Conservation (phyloP, 2,329 filamentous ascomycete species). For the Fragosphaeria purpurea region DNA sequence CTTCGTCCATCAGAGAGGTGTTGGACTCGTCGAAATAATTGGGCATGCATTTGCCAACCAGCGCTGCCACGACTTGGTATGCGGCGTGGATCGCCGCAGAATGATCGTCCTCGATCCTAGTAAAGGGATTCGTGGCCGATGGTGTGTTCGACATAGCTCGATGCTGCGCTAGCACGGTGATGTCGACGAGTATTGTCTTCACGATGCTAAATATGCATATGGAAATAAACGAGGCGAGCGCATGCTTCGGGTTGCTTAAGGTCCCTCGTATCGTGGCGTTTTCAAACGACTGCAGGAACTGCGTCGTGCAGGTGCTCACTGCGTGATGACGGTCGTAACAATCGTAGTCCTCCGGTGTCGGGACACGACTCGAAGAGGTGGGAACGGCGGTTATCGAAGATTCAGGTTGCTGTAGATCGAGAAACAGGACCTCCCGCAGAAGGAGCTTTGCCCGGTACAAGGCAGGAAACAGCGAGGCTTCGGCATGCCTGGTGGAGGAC, state of each 20-base stretch:
- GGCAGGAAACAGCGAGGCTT: slow-evolving; percentile 38
- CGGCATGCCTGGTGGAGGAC: slow-evolving; percentile 36
- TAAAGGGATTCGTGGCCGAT: no score
- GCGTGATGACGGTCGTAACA: slow-evolving; percentile 36
- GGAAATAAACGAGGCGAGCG: slow-evolving; percentile 43
- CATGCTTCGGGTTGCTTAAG: slow-evolving; percentile 32
- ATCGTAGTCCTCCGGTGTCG: slow-evolving; percentile 33
- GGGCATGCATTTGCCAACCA: slow-evolving; percentile 34
- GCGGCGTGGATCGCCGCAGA: slow-evolving; percentile 32
- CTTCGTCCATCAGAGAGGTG: slow-evolving; percentile 32
- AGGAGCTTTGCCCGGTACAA: slow-evolving; percentile 46
- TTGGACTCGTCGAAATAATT: slow-evolving; percentile 35
- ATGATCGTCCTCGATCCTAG: no score
- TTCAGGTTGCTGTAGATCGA: slow-evolving; percentile 40
- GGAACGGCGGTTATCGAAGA: slow-evolving; percentile 32
- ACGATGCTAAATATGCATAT: slow-evolving; percentile 50
- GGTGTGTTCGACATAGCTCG: neutral
- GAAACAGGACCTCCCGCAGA: slow-evolving; percentile 44
- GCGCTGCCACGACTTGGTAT: slow-evolving; percentile 40
- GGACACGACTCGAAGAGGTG: slow-evolving; percentile 22
- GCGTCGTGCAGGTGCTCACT: slow-evolving; percentile 39
- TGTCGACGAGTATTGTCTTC: slow-evolving; percentile 40
- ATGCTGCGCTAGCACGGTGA: slow-evolving; percentile 23
- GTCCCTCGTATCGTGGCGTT: slow-evolving; percentile 28
- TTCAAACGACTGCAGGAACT: slow-evolving; percentile 46